Conservation (phyloP, 805 yeast species). For the Candida nanaspora region DNA sequence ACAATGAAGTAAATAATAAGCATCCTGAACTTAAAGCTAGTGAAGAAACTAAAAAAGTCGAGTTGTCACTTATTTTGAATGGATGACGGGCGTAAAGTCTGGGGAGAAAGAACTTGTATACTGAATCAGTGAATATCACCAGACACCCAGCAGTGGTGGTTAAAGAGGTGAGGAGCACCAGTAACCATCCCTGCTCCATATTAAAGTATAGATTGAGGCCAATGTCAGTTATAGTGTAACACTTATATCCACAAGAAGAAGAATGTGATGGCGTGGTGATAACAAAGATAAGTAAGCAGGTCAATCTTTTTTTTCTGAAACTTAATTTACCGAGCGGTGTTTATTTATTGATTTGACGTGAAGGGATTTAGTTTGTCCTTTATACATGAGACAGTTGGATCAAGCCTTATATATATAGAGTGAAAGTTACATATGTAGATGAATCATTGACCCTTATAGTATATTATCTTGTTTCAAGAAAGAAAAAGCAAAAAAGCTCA, state of each 20-base stretch:
- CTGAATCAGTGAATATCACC: conserved; percentile 53
- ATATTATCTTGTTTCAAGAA: too few relatives aligned
- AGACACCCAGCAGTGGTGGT: conserved; percentile 69
- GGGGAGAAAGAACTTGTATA: conserved; percentile 41
- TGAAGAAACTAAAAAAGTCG: conserved; percentile 63
- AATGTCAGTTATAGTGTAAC: not conserved
- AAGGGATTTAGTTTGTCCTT: too few relatives aligned
- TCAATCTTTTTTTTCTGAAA: not conserved
- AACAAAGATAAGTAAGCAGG: too few relatives aligned
- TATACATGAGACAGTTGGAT: too few relatives aligned
- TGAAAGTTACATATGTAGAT: too few relatives aligned
- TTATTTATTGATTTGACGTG: too few relatives aligned
- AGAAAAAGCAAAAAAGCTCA: too few relatives aligned
- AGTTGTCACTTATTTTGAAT: conserved; percentile 52
- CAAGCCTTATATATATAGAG: too few relatives aligned
- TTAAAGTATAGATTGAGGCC: not conserved
- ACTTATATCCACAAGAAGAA: too few relatives aligned
- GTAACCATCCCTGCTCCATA: conserved; percentile 51
- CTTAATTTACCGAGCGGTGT: too few relatives aligned
- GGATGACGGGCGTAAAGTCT: conserved; percentile 30
- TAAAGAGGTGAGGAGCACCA: conserved; percentile 57
- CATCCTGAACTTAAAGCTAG: conserved; percentile 80
- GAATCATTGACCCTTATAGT: too few relatives aligned
- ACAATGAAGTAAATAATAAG: conserved; percentile 69
- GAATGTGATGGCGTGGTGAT: too few relatives aligned